Conservation (phyloP, 2,329 filamentous ascomycete genomes). For the Orbilia brochopaga region DNA sequence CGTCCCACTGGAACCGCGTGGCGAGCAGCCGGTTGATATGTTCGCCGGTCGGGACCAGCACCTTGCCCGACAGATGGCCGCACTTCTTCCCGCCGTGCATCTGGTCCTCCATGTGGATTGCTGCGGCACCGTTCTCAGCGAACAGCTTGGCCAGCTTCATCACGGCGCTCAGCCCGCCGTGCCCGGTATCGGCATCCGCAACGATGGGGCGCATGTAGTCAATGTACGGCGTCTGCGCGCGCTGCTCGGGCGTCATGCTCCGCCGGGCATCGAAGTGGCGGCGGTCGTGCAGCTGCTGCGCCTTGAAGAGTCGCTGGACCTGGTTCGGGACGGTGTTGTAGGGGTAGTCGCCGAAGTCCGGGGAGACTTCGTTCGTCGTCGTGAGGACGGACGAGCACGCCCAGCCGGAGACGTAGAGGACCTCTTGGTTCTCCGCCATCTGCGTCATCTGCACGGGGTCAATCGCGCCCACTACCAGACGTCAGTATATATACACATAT, state of each 20-base stretch:
- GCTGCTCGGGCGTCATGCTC: slow-evolving; percentile 75
- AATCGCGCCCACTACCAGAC: slow-evolving; percentile 81
- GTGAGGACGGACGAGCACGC: slow-evolving; percentile 93
- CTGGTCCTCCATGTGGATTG: slow-evolving; percentile 97
- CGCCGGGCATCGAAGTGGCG: slow-evolving; percentile 89
- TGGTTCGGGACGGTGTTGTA: slow-evolving; percentile 99
- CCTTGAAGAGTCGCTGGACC: slow-evolving; percentile 93
- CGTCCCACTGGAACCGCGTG: slow-evolving; percentile 94
- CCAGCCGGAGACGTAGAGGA: slow-evolving; percentile 96
- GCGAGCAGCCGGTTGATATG: slow-evolving; percentile 95
- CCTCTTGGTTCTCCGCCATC: slow-evolving; percentile 92
- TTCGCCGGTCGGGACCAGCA: slow-evolving; percentile 88
- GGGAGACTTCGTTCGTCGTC: slow-evolving; percentile 93
- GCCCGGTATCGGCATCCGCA: slow-evolving; percentile 93
- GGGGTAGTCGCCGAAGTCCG: slow-evolving; percentile 97
- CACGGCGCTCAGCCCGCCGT: slow-evolving; percentile 89
- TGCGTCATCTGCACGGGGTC: slow-evolving; percentile 99
- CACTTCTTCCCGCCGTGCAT: slow-evolving; percentile 96
- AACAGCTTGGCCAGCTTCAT: slow-evolving; percentile 97
- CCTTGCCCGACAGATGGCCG: slow-evolving; percentile 93
- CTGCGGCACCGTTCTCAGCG: slow-evolving; percentile 93
- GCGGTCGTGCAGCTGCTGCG: slow-evolving; percentile 93
- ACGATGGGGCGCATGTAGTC: slow-evolving; percentile 96
- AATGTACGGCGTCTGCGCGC: slow-evolving; percentile 77
- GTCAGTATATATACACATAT: slow-evolving; percentile 28